phyloP scores from a whole-genome alignment of 176 grass and related monocot species.

The Secale cereale region DNA sequence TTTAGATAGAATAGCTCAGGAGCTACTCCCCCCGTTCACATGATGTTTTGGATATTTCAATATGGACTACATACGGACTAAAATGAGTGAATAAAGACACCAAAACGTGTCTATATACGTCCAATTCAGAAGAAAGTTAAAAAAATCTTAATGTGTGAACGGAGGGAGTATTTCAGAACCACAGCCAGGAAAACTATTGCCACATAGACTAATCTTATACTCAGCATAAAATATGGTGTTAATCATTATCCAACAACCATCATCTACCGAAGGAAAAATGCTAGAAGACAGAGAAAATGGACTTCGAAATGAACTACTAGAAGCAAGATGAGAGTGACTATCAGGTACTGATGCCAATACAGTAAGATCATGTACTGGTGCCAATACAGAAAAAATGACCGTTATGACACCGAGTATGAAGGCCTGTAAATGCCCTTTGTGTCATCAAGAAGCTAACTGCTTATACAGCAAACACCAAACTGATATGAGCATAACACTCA shows the following conservation, averaged over 20 bases:
- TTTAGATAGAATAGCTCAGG: too few species aligned
- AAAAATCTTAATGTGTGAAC: too few species aligned
- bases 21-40: too few species aligned
- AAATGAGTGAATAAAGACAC: too few species aligned
- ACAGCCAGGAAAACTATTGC: not conserved
- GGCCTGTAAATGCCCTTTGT: not conserved
- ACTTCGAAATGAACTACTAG: not conserved
- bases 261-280: not conserved
- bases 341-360: not conserved
- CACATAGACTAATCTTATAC: not conserved
- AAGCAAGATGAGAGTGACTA: not conserved
- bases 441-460: constrained; percentile 1
- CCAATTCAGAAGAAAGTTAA: too few species aligned
- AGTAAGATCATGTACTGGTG: not conserved
- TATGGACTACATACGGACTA: too few species aligned
- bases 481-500: not conserved
- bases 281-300: constrained; percentile 1
- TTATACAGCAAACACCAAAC: not conserved
- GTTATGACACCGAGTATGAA: not conserved
- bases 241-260: constrained; percentile 2
- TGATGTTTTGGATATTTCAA: too few species aligned
- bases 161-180: not conserved
- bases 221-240: not conserved
- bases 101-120: too few species aligned
- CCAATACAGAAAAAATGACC: not conserved